Evolutionary conservation across 768 basidiomycete species (phyloP).

Genomic region (Coprinellus micaceus): DNA sequence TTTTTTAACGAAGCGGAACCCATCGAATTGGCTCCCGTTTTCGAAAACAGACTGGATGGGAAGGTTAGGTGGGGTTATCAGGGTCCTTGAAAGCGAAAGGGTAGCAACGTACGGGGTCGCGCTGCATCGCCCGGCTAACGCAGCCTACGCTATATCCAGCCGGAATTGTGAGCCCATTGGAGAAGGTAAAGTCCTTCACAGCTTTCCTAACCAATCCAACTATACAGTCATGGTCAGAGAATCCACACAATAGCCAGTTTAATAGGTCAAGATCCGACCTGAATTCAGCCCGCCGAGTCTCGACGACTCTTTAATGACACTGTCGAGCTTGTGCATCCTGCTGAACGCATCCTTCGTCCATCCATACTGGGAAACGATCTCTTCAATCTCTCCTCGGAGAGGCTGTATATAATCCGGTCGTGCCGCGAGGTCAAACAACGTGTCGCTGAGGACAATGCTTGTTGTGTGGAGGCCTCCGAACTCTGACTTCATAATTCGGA

Average conservation of each 20-base stretch:
- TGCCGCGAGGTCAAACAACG: conserved; percentile 34
- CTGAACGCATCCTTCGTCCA: conserved; percentile 33
- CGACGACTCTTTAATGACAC: conserved; percentile 48
- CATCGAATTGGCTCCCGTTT: background rate
- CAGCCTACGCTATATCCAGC: conserved; percentile 6
- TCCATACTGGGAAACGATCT: conserved; percentile 23
- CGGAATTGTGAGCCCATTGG: conserved; percentile 41
- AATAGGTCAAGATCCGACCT: background rate
- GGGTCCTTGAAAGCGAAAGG: background rate
- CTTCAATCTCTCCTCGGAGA: conserved; percentile 38
- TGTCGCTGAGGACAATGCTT: conserved; percentile 34
- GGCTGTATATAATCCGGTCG: conserved; percentile 31
- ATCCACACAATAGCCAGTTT: background rate
- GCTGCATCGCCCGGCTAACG: background rate
- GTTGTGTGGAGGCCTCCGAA: conserved; percentile 41
- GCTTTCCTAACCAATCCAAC: conserved; percentile 28
- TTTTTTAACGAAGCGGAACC: background rate
- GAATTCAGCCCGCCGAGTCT: conserved; percentile 28
- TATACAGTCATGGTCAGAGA: conserved; percentile 13
- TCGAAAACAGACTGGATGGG: background rate
- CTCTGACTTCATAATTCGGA: conserved; percentile 31
- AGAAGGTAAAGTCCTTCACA: conserved; percentile 39
- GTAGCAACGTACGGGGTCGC: background rate
- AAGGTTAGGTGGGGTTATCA: background rate
- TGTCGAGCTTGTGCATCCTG: conserved; percentile 44